Base-by-base conservation (phyloP, 2,329 filamentous ascomycete species). In the Aspergillus clavatus region DNA sequence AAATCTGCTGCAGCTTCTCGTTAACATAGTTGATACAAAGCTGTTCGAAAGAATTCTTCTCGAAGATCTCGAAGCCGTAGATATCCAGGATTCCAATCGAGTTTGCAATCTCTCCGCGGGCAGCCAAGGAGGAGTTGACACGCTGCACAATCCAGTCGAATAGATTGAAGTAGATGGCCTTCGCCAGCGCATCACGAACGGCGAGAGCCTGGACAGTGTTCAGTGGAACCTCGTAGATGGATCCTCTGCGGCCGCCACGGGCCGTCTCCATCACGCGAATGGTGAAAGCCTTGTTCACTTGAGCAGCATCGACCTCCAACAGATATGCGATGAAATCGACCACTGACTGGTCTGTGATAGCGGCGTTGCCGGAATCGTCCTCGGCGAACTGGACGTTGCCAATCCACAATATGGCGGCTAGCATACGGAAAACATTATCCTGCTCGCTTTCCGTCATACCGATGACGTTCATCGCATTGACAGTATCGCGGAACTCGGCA, bases 11-110 rank as follows among this genome's bases (percentile, higher is more conserved):
- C 46, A 98, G 75, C 71, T 98, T 98, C 72, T 98, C 93, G 69
- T 98, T 98, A 63, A 97, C 94, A 63, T 97, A 98, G 74, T 98
- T 98, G 78, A 98, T 98, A 72, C 93, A 98, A 6, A 98, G 81
- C 70, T 98, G 93, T 68, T 98, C 93, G 61, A 98, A 98, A 54
- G 88, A 96, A 74, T 98, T 98, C 73, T 91, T 93, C 66, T 98
- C 93, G 57, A 98, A 98, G 56, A 98, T 98, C 66, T 98, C 93
- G 62, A 98, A 98, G 2, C 93, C 93, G 66, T 98, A 98, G 56
- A 98, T 98, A 77, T 98, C 93, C 55, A 98, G 78, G 63, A 98
- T 97, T 63, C 93, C 93, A 56, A 98, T 93, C 2, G 87, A 87
- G 66, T 96, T 93, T 33, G 81, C 74, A 3, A 90, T 80, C 0